Base-by-base conservation (phyloP, 768 basidiomycete genomes). In the Lentinus tigrinus region DNA sequence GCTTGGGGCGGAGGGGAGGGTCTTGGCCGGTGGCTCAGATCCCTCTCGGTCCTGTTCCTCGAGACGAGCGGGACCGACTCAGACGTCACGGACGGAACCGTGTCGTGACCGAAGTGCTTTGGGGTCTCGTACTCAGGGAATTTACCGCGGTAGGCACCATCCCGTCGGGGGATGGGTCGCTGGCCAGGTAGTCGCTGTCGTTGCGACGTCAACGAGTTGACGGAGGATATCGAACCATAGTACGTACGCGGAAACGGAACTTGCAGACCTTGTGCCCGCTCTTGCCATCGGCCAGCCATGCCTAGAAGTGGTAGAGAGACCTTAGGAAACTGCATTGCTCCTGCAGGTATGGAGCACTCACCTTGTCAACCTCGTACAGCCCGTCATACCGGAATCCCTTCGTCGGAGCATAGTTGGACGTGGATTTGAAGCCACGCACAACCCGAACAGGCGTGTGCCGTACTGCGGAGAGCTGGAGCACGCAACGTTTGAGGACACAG, bases 371-470 rank as follows among this genome's bases (percentile, higher is more conserved):
- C 9, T 36, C 16, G 26, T 66, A 66, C 6, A 66, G 56, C 0
- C 65, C 65, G 39, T 66, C 65, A 34, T 66, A 66, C 11, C 65
- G 57, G 37, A 62, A 66, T 14, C 65, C 63, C 24, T 53, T 19
- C 0, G 49, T 42, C 4, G 65, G 65, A 0, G 65, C 65, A 16
- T 31, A 66, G 17, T 59, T 53, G 3, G 65, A 63, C 8, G 51
- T 56, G 1, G 58, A 52, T 4, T 57, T 59, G 44, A 40, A 57
- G 16, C 63, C 60, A 17, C 65, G 56, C 1, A 66, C 36, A 6
- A 66, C 65, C 1, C 65, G 62, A 2, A 66, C 62, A 11, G 65
- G 65, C 44, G 58, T 60, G 54, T 52, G n/a, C 40, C 1, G 60
- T 64, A 2, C 23, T 23, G 55, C 55, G 9, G 65, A 66, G 6